Base-by-base conservation (phyloP, 306 rosid genomes). In the Betula pendula region DNA sequence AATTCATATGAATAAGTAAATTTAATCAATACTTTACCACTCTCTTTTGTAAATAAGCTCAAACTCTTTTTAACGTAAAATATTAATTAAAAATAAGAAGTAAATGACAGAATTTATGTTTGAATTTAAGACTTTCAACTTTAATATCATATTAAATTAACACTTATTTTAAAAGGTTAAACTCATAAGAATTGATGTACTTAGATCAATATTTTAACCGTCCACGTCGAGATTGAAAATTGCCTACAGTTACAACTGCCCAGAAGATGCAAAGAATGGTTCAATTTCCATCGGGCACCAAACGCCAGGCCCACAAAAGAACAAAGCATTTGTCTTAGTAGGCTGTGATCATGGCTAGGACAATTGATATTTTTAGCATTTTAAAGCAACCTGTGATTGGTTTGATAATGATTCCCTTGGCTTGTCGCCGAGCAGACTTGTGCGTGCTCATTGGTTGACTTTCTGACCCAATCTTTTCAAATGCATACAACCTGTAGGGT, bases 391-490 rank as follows among this genome's bases (percentile, higher is more conserved):
- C 15, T 38, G 16, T 59, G 55, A 29, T 35, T 6, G 52, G 43
- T n/a, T 63, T 71, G 70, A 56, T 68, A 38, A 38, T 44, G 49
- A 9, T 45, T 14, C 33, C 13, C 40, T 74, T 25, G 77, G 45
- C 38, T 8, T 47, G n/a, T 71, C 55, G 42, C 73, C 33, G 24
- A 27, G 31, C 24, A 44, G 67, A 31, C 44, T 63, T 60, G n/a
- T n/a, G n/a, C 42, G 60, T 19, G 27, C 33, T 1, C 70, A 33
- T 3, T 71, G 19, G 52, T 58, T 72, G 81, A 76, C 53, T 76
- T 53, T 29, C 9, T 65, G 12, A 20, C 12, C 43, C 14, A 27
- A 27, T 67, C 53, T 31, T 25, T 59, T 51, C 47, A 40, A 49
- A 25, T 50, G 56, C 72, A 66, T 62, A 35, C 40, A 35, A 3